Percentiles rank a stretch among this genome's conserved stretches.
phyloP scores from a whole-genome alignment of 2,329 filamentous ascomycete genomes.

The Aspergillus flavus region DNA sequence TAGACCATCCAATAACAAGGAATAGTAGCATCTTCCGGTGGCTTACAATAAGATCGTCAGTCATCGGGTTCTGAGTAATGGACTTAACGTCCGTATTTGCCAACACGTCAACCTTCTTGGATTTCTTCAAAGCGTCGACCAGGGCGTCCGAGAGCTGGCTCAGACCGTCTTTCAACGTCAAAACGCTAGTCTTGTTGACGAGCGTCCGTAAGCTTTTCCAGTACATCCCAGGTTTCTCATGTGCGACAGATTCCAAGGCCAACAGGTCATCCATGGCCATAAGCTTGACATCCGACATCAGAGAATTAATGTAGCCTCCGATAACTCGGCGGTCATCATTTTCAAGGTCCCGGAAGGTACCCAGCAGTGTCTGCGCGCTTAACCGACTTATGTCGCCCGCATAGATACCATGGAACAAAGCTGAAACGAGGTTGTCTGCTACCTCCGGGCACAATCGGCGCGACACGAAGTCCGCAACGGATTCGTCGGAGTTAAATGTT shows the following conservation, averaged over 20 bases:
- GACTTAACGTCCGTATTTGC: slow-evolving; percentile 52
- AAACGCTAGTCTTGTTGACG: slow-evolving; percentile 36
- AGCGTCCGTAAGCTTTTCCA: slow-evolving; percentile 21
- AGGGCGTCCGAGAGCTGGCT: slow-evolving; percentile 61
- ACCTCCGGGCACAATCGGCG: slow-evolving; percentile 58
- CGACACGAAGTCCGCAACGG: slow-evolving; percentile 67
- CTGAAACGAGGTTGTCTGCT: slow-evolving; percentile 75
- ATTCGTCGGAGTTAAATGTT: slow-evolving; percentile 61
- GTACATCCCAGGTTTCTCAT: slow-evolving; percentile 19
- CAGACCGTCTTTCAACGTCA: slow-evolving; percentile 60
- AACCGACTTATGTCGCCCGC: slow-evolving; percentile 84
- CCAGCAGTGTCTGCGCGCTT: slow-evolving; percentile 68
- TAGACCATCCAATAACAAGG: background rate
- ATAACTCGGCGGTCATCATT: slow-evolving; percentile 22
- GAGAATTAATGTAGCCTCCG: slow-evolving; percentile 18
- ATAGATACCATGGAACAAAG: slow-evolving; percentile 82
- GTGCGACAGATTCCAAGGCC: slow-evolving; percentile 22
- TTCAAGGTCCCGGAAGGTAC: slow-evolving; percentile 55
- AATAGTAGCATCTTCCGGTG: background rate
- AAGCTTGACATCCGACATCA: slow-evolving; percentile 12
- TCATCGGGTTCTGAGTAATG: slow-evolving; percentile 38
- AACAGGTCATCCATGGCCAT: slow-evolving; percentile 32
- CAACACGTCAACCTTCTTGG: slow-evolving; percentile 63
- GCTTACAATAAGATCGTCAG: slow-evolving; percentile 30
- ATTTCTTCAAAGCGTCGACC: slow-evolving; percentile 51